Evolutionary conservation across 2,329 filamentous ascomycete genomes (phyloP), one percentile per base, ranked within the genome.

Genomic region (Elsinoe fawcettii): DNA sequence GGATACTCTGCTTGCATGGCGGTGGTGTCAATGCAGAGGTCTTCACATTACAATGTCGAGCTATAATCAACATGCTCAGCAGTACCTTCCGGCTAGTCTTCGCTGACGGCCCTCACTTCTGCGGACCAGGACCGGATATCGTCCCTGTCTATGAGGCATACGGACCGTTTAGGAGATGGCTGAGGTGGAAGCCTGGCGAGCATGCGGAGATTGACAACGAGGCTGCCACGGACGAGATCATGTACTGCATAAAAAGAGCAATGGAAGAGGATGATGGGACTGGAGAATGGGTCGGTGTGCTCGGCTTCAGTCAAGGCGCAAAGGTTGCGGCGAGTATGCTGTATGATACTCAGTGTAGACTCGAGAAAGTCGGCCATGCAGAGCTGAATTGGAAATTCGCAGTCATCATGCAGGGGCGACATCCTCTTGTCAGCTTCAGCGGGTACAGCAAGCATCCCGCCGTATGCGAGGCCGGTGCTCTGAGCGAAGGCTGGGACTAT

Each of bases 1-100:
- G 87, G 59, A 82, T 91, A 63, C 83, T 91, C 63, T 90, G 86
- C 71, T 82, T 91, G n/a, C 87, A 91, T 70, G 87, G 87, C 67
- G 87, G 87, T 64, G 87, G 87, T 60, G 83, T 85, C 62, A 90
- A 86, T 65, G 83, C 79, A n/a, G 67, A 76, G 39, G 81, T 90
- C 68, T 90, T 90, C 74, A 74, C 78, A 60, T 69, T 79, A 9
- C 87, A 91, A 72, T 82, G 83, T 63, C 86, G 87, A 60, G 74
- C 74, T 4, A 69, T 83, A 5, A 72, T 75, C 55, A 66, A 68
- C 47, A 66, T 73, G 56, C 78, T 90, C 0, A n/a, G 11, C 22
- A 69, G 77, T 5, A 70, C 77, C 46, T 89, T 90, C 69, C 83
- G 87, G 39, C 78, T 90, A 62, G 82, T 87, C 65, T 92, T 86